Percentiles rank a stretch among this genome's conserved stretches.
These are phyloP conservation scores for Lagenidium sp. DNA, from an alignment of 352 stramenopile genomes.

Conservation along the genomic window DNA sequence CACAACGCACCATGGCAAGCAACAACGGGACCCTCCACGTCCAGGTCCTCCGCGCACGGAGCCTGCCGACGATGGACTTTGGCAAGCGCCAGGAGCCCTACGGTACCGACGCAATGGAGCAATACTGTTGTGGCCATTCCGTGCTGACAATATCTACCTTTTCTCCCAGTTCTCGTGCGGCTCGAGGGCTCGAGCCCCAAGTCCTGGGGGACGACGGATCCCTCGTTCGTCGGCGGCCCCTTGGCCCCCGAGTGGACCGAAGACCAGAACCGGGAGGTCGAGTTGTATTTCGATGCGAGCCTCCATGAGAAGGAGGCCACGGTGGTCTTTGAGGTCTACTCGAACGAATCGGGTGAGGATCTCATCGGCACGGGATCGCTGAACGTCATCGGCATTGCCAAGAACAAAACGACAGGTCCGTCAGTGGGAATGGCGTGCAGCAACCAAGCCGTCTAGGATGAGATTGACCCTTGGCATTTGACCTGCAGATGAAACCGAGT, in stretches of 20 bases:
- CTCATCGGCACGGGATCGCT: conserved; percentile 66
- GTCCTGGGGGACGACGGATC: conserved; percentile 53
- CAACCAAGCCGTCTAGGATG: no score
- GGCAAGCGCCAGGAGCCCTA: conserved; percentile 74
- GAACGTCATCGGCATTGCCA: conserved; percentile 30
- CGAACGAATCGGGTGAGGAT: conserved; percentile 60
- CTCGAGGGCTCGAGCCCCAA: conserved; percentile 57
- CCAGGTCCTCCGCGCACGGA: conserved; percentile 44
- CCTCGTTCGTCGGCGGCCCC: conserved; percentile 43
- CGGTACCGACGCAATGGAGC: no score
- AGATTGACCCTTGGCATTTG: background rate
- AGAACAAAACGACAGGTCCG: conserved; percentile 22
- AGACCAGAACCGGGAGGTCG: conserved; percentile 64
- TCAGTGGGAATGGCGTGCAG: no score
- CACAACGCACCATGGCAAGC: no score
- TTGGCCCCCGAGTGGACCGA: conserved; percentile 65
- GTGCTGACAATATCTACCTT: background rate
- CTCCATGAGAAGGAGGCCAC: conserved; percentile 30
- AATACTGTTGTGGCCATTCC: conserved; percentile 1
- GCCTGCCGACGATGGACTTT: conserved; percentile 71
- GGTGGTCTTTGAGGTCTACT: conserved; percentile 63
- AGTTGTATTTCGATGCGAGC: conserved; percentile 69
- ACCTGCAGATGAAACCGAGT: conserved; percentile 18
- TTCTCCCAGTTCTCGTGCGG: conserved; percentile 46
- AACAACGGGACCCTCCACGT: conserved; percentile 71